Evolutionary conservation across 768 basidiomycete species (phyloP).

Genomic region (Leucocoprinus sp.): DNA sequence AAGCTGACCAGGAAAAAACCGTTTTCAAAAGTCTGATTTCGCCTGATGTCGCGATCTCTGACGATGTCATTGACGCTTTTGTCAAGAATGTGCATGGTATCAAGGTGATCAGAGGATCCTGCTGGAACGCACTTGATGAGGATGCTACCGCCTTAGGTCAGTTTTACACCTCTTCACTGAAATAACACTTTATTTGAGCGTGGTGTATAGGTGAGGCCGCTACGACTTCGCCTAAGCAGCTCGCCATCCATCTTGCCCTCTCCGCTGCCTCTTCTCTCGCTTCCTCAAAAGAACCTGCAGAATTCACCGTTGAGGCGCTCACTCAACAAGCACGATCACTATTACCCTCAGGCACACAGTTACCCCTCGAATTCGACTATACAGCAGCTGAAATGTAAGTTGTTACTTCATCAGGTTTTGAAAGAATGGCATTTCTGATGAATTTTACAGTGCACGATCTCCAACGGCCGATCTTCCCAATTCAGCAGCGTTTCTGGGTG

Average conservation of each 20-base stretch:
- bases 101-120: constrained; percentile 53
- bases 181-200: not conserved
- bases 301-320: constrained; percentile 43
- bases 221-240: constrained; percentile 39
- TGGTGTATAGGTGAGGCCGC: constrained; percentile 39
- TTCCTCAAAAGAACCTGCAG: constrained; percentile 15
- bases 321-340: constrained; percentile 40
- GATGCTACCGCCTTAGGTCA: constrained; percentile 44
- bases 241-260: constrained; percentile 67
- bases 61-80: constrained; percentile 56
- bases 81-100: constrained; percentile 76
- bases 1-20: constrained; percentile 63
- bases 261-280: constrained; percentile 42
- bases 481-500: constrained; percentile 88
- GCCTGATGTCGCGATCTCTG: constrained; percentile 26
- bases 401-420: no score
- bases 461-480: constrained; percentile 86
- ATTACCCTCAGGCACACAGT: constrained; percentile 38
- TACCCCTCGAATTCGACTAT: constrained; percentile 49
- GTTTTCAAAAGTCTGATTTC: constrained; percentile 42
- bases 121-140: constrained; percentile 49
- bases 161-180: constrained; percentile 12
- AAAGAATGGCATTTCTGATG: no score
- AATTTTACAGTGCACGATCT: constrained; percentile 75
- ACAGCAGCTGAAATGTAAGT: constrained; percentile 75